phyloP scores from a whole-genome alignment of 2,329 filamentous ascomycete genomes.

The Endoconidiophora polonica region DNA sequence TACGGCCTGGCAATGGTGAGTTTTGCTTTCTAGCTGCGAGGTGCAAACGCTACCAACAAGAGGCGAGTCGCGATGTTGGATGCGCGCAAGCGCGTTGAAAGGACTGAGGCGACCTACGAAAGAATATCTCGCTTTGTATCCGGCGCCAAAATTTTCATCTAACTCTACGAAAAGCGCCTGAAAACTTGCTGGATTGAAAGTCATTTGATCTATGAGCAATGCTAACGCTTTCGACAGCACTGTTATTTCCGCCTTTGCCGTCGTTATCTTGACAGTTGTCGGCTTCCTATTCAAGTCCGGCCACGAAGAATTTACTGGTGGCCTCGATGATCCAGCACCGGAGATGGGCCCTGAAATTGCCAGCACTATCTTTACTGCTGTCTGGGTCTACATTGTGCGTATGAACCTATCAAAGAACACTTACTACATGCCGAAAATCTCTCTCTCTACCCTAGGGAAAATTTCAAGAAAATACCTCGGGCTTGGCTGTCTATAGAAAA shows the following conservation, averaged over 20 bases:
- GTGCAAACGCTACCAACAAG: not conserved
- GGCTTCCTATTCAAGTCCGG: constrained; percentile 59
- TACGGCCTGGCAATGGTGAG: constrained; percentile 91
- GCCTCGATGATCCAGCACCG: constrained; percentile 49
- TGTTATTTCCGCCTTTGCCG: constrained; percentile 48
- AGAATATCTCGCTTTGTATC: too few relatives aligned
- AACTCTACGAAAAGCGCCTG: not conserved
- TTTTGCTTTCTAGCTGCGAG: constrained; percentile 13
- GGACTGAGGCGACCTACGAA: not conserved
- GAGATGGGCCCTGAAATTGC: constrained; percentile 64
- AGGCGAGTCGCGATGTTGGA: not conserved
- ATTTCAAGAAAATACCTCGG: not conserved
- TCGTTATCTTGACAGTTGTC: constrained; percentile 47
- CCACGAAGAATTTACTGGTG: constrained; percentile 72
- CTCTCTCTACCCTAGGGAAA: not conserved
- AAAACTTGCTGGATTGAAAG: not conserved
- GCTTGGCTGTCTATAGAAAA: not conserved
- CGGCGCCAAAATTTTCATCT: too few relatives aligned
- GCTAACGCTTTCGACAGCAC: constrained; percentile 37
- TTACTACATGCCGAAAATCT: not conserved
- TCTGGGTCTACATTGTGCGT: constrained; percentile 77
- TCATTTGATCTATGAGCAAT: not conserved
- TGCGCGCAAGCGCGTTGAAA: too few relatives aligned
- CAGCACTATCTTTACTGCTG: constrained; percentile 70
- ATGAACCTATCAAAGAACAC: too few relatives aligned